Evolutionary conservation across 495 filamentous ascomycete species (phyloP), one percentile per base, ranked within the genome.

Genomic region (Talaromyces stipitatus): DNA sequence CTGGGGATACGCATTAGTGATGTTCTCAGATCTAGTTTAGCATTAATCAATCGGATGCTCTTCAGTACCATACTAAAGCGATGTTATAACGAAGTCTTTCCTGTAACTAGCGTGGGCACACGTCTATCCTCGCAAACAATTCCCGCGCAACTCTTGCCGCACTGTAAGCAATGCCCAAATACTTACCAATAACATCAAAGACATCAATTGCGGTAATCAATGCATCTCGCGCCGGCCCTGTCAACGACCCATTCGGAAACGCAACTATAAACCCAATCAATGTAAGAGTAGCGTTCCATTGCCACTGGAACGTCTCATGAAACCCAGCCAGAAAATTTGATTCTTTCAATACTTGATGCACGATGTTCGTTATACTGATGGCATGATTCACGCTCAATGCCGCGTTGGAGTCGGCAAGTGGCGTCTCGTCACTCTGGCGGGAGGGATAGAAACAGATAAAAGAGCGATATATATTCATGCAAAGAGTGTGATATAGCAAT

Each of bases 271-370:
- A 82, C 7, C 74, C 77, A n/a, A 82, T 59, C 1, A 80, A 62
- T 11, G 75, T 69, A 23, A 81, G 63, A 16, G 72, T 62, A 0
- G 77, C 76, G 55, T 80, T 78, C 78, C 78, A 81, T 60, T 78
- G 72, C 60, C 68, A 78, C 38, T 78, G 75, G 30, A 78, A 80
- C 0, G 62, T 67, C 51, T 77, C 69, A 52, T 72, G 61, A 69
- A 74, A 79, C 6, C 77, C 76, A 6, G 56, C 61, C 1, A 83
- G 61, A 28, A 79, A 56, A 32, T 72, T 66, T 2, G 77, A 80
- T 27, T 72, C 66, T 0, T 63, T 63, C 7, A 82, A 62, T 5
- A 76, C 63, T 59, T 84, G 78, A 52, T 77, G 66, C 20, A 80
- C 63, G 2, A 82, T 77, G 16, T 65, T 62, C 1, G 76, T 82